phyloP scores from a whole-genome alignment of 805 yeast genomes.

The Starmerella bombi region DNA sequence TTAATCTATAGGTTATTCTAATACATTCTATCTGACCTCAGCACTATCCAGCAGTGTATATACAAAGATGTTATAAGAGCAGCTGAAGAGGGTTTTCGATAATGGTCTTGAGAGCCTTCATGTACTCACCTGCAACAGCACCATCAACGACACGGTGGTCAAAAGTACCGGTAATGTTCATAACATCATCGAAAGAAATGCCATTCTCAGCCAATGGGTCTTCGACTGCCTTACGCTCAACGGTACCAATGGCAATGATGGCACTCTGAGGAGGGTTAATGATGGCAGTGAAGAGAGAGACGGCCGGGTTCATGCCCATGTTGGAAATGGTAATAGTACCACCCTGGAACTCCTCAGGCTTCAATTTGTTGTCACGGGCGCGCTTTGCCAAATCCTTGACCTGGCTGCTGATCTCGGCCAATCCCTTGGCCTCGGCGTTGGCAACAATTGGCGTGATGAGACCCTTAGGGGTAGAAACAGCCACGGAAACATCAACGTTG shows the following conservation, averaged over 20 bases:
- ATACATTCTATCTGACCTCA: no score
- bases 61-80: conserved; percentile 66
- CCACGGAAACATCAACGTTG: conserved; percentile 92
- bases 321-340: conserved; percentile 98
- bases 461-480: conserved; percentile 97
- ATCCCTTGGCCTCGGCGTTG: conserved; percentile 78
- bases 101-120: conserved; percentile 79
- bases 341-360: conserved; percentile 97
- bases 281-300: conserved; percentile 83
- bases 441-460: conserved; percentile 91
- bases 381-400: conserved; percentile 89
- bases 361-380: conserved; percentile 85
- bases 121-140: conserved; percentile 94
- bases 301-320: conserved; percentile 97
- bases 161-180: conserved; percentile 88
- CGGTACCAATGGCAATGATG: conserved; percentile 88
- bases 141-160: conserved; percentile 98
- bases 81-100: conserved; percentile 94
- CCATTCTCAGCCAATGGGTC: conserved; percentile 86
- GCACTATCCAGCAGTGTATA: no score
- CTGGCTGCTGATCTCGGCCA: conserved; percentile 64
- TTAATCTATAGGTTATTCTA: no score
- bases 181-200: conserved; percentile 79
- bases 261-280: conserved; percentile 96
- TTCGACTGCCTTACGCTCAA: conserved; percentile 82